Evolutionary conservation across 73 alveolate genomes (phyloP).

Genomic region (Effrenium voratum): DNA sequence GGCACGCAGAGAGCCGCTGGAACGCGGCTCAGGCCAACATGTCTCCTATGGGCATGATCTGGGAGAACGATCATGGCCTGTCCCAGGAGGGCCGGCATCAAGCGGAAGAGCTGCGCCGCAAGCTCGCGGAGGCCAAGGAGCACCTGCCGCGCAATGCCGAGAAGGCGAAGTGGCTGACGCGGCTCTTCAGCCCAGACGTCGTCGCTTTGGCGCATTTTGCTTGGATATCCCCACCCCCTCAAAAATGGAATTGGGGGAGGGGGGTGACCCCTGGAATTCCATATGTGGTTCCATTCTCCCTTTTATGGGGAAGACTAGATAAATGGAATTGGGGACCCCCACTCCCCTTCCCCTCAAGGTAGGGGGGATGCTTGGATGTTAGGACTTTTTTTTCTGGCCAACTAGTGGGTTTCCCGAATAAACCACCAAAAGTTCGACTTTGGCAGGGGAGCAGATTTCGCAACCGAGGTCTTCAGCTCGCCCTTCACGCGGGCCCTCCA

Average conservation of each 20-base stretch:
- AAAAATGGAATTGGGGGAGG: too few relatives aligned
- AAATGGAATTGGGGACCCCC: too few relatives aligned
- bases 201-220: too few relatives aligned
- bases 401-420: neutral
- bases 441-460: neutral
- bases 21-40: conserved; percentile 70
- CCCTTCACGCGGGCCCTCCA: conserved; percentile 82
- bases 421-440: too few relatives aligned
- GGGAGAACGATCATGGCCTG: conserved; percentile 34
- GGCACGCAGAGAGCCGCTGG: conserved; percentile 87
- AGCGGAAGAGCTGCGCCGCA: conserved; percentile 47
- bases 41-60: conserved; percentile 81
- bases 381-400: neutral
- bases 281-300: too few relatives aligned
- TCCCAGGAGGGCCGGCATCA: conserved; percentile 41
- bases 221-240: too few relatives aligned
- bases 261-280: too few relatives aligned
- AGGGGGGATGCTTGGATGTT: too few relatives aligned
- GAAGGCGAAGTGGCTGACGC: neutral
- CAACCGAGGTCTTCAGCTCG: neutral
- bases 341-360: too few relatives aligned
- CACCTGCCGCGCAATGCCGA: neutral
- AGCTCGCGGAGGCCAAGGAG: conserved; percentile 74
- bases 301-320: too few relatives aligned
- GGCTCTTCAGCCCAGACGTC: neutral